Evolutionary conservation across 495 filamentous ascomycete species (phyloP), one percentile per base, ranked within the genome.

Genomic region (Aspergillus carlsbadensis): DNA sequence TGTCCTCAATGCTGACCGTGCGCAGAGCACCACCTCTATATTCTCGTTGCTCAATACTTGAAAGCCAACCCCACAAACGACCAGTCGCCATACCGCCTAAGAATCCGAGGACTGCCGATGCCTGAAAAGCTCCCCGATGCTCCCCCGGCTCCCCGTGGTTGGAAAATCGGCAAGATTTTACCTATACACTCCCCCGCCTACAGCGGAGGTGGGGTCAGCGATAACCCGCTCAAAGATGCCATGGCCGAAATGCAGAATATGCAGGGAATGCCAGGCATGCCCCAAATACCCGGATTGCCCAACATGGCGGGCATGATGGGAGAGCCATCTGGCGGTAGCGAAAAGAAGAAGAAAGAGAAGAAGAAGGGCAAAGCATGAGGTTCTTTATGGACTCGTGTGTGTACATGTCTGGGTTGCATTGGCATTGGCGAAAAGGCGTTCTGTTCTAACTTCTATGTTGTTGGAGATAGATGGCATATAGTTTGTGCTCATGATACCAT

Each of bases 201-300:
- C 71, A 95, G 87, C 47, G 94, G 94, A 2, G 93, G 95, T 20
- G 94, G 94, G 20, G 91, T 98, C 7, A 95, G 88, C 58, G 94
- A 98, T 67, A 96, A 98, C 62, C 88, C 96, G 22, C 84, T 98
- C 61, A 92, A 94, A 78, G 92, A 98, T 57, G 96, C 97, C 78
- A 96, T 98, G 93, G 84, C 82, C 40, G 91, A 95, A 76, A 95
- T 97, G 91, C 79, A 83, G 65, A 78, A 74, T 54, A 75, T 79
- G 67, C 60, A 71, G 52, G 85, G 86, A 13, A 79, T 79, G 63
- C 78, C 77, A 15, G 80, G 73, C 1, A 79, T 77, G 45, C 75
- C 73, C 0, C 72, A 74, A 41, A 72, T 77, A 57, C 72, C 74
- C 0, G 75, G 70, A 45, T 76, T 68, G 65, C 68, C 70, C 33